Evolutionary conservation across 768 basidiomycete genomes (phyloP).

Genomic region (Boletus rubroflammeus): DNA sequence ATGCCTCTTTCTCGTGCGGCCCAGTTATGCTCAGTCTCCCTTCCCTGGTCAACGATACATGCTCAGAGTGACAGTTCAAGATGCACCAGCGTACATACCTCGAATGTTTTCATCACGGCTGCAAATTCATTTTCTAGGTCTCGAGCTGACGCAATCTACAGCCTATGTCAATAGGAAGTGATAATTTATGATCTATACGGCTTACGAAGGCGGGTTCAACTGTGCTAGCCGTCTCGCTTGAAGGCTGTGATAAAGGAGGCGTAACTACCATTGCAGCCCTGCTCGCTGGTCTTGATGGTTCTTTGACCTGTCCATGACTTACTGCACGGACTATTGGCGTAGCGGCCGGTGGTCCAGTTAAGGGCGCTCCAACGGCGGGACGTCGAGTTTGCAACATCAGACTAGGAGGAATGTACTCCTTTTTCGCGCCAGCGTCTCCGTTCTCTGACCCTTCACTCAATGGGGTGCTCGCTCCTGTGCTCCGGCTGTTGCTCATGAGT

Average conservation of each 20-base stretch:
- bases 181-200: constrained; percentile 1
- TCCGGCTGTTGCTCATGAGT: constrained; percentile 46
- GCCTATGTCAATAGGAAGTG: neutral
- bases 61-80: neutral
- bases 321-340: constrained; percentile 39
- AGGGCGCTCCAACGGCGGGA: constrained; percentile 38
- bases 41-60: constrained; percentile 56
- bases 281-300: constrained; percentile 55
- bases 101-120: constrained; percentile 74
- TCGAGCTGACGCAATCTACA: constrained; percentile 76
- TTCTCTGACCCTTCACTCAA: constrained; percentile 64
- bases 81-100: constrained; percentile 43
- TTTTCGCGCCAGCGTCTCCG: constrained; percentile 30
- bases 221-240: constrained; percentile 41
- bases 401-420: constrained; percentile 76
- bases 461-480: constrained; percentile 40
- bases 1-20: constrained; percentile 72
- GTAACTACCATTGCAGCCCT: constrained; percentile 47
- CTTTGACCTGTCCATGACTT: constrained; percentile 49
- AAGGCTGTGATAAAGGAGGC: constrained; percentile 40
- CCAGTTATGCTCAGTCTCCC: constrained; percentile 98
- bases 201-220: constrained; percentile 70
- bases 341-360: constrained; percentile 24
- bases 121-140: constrained; percentile 87
- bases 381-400: constrained; percentile 52